phyloP scores from a whole-genome alignment of 768 basidiomycete genomes.

The Hericium erinaceus region DNA sequence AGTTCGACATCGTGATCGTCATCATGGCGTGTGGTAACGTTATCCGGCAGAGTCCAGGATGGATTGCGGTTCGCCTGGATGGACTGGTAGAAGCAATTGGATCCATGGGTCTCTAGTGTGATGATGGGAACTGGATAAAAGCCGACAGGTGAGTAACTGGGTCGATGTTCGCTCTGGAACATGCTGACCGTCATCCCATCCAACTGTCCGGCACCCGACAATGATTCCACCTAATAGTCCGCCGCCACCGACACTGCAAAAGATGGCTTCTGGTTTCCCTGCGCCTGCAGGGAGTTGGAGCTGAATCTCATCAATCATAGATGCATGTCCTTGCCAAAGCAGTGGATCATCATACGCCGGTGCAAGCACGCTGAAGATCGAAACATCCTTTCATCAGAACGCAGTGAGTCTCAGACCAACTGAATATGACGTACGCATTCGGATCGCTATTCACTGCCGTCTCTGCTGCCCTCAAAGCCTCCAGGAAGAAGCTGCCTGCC shows the following conservation, averaged over 20 bases:
- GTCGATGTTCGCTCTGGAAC: neutral
- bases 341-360: conserved; percentile 64
- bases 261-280: conserved; percentile 54
- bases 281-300: conserved; percentile 33
- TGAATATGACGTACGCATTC: conserved; percentile 38
- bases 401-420: neutral
- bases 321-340: conserved; percentile 72
- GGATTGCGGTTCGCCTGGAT: conserved; percentile 42
- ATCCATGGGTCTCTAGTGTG: conserved; percentile 61
- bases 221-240: conserved; percentile 66
- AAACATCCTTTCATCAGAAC: neutral
- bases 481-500: conserved; percentile 47
- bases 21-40: conserved; percentile 34
- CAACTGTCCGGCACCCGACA: conserved; percentile 49
- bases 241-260: conserved; percentile 72
- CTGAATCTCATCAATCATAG: conserved; percentile 58
- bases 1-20: conserved; percentile 37
- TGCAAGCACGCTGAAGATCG: conserved; percentile 43
- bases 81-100: conserved; percentile 67
- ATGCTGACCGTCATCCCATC: conserved; percentile 58
- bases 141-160: neutral
- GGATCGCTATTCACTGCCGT: conserved; percentile 33
- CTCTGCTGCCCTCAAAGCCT: conserved; percentile 45
- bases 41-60: conserved; percentile 28
- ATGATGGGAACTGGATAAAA: conserved; percentile 46